Evolutionary conservation across 1,139 yeast genomes (phyloP), one percentile per base, ranked within the genome.

Genomic region (Protomyces inundatus): DNA sequence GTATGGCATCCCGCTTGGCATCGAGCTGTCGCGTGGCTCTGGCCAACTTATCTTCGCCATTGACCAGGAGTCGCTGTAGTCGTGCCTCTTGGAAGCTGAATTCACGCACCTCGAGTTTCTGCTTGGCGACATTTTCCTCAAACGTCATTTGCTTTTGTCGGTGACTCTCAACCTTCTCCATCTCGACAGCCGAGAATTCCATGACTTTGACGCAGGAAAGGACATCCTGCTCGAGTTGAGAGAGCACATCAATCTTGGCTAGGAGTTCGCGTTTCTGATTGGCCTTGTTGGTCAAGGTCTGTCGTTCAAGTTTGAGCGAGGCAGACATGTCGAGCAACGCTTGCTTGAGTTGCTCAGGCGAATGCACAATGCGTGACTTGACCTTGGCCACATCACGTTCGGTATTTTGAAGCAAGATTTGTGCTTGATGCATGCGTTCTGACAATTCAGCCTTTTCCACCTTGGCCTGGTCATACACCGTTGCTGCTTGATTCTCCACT

Each of bases 391-490:
- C 76, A 65, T 84, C 87, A 64, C 82, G 82, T 64, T 81, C 82
- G 3, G 83, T 75, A 67, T 85, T 90, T 45, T 81, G 76, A 12
- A 85, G 78, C 55, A 83, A 70, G 56, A 80, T 81, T 10, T 61
- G 65, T 9, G 45, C 42, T 23, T 66, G 65, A 39, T 59, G 53
- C 2, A 83, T 72, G 66, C 83, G 81, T 56, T 81, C 81, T 37
- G 86, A 80, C 63, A 88, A 73, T 48, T 82, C 75, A 23, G 78
- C 77, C 71, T 88, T 89, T 65, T 85, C 86, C 34, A 79, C 77
- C 72, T 84, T 87, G 73, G 88, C 88, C 58, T 80, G 81, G 37
- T 81, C 79, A 71, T 88, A 90, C 68, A 87, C 90, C n/a, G 78
- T 74, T 0, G 87, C 81, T 57, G 88, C 75, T 32, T 79, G 75